Percentiles rank a stretch among this genome's conserved stretches.
Evolutionary conservation across 2,329 filamentous ascomycete species (phyloP).

Genomic region (Ophiostoma ulmi): DNA sequence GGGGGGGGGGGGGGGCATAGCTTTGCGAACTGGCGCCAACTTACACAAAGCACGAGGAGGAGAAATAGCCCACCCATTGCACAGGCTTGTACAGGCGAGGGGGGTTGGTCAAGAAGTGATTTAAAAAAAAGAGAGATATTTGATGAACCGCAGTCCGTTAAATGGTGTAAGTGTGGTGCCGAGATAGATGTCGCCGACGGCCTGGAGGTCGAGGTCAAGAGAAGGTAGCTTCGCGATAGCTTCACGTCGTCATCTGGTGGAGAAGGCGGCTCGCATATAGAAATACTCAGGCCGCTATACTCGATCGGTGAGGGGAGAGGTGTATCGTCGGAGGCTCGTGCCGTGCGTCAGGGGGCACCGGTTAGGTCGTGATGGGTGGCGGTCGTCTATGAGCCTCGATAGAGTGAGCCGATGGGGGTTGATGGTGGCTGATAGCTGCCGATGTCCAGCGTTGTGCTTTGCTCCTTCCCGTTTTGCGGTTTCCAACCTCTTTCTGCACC

Average conservation of each 20-base stretch:
- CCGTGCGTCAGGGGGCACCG: neutral
- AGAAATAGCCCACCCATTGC: conserved; percentile 36
- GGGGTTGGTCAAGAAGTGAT: neutral
- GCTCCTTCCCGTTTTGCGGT: conserved; percentile 3
- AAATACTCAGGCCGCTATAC: neutral
- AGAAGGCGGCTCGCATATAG: conserved; percentile 12
- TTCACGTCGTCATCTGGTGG: conserved; percentile 18
- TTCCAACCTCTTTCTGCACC: conserved; percentile 2
- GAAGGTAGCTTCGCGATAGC: conserved; percentile 14
- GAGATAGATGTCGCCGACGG: neutral
- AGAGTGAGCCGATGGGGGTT: neutral
- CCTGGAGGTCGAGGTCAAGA: neutral
- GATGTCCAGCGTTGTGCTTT: conserved; percentile 2
- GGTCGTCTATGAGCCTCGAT: neutral
- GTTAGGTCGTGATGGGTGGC: neutral
- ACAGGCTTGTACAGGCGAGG: conserved; percentile 17
- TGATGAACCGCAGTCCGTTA: neutral
- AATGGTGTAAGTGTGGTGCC: neutral
- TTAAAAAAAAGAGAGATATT: neutral
- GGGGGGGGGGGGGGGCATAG: neutral
- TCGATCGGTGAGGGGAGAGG: neutral
- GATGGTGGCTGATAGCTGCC: conserved; percentile 1
- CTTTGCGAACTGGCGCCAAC: conserved; percentile 19
- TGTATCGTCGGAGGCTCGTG: neutral
- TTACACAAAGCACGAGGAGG: conserved; percentile 34